Evolutionary conservation across 2,329 filamentous ascomycete species (phyloP), one percentile per base, ranked within the genome.

Genomic region (Cytospora paraplurivora): DNA sequence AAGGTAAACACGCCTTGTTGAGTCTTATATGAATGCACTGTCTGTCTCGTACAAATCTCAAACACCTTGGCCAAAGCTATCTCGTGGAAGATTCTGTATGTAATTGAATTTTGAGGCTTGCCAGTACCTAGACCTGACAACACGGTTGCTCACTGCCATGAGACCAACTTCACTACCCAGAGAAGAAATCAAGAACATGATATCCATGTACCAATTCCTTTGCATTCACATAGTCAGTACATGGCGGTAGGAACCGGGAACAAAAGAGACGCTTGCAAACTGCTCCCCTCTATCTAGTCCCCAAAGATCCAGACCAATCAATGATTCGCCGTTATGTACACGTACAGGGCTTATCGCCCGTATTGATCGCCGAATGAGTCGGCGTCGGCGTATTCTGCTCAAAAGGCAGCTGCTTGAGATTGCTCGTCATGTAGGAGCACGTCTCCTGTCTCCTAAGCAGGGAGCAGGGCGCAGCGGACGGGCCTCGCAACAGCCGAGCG

Each of bases 231-330:
- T 61, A 49, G 41, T 55, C 41, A 55, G 51, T 61, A 55, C 44
- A 47, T 70, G 62, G 67, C 19, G 41, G 47, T 44, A 49, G 51
- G 59, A 54, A 55, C 53, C 59, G 37, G 27, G 27, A 38, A 55
- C 15, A 49, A 33, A 34, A 61, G 33, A 61, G 59, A 61, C 59
- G 59, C 59, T 61, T 50, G 59, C 59, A 44, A 52, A 52, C 59
- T 50, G 59, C 59, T 61, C 59, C 44, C 44, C 53, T 61, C 53
- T 41, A 54, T 63, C 62, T 63, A 50, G 41, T 60, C 32, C 41
- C 52, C 53, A 53, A 41, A 55, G 38, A 50, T 55, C 59, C 59
- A 55, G 17, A 56, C 54, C 59, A 55, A 37, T 55, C 59, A 55
- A 49, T 55, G 51, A 55, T 61, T 49, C 51, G 59, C 59, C 34